Evolutionary conservation across 805 yeast genomes (phyloP).

Genomic region (Saitoella complicata): DNA sequence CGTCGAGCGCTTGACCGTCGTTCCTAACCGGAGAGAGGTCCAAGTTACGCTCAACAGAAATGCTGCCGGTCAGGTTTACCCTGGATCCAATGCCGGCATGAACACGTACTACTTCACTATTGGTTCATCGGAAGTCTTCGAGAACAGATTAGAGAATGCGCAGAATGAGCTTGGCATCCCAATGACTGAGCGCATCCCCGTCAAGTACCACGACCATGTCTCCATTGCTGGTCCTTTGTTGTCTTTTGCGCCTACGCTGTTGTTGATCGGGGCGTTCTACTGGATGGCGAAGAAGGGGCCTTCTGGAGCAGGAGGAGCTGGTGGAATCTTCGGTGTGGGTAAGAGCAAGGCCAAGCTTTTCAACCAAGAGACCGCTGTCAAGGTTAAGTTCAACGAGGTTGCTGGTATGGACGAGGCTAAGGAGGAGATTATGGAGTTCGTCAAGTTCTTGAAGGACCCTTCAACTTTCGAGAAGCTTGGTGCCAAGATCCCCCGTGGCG

Average conservation of each 20-base stretch:
- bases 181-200: slow-evolving; percentile 57
- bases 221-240: slow-evolving; percentile 44
- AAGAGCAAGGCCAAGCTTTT: slow-evolving; percentile 72
- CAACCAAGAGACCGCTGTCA: slow-evolving; percentile 81
- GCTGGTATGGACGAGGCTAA: slow-evolving; percentile 97
- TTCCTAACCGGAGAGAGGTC: slow-evolving; percentile 54
- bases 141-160: slow-evolving; percentile 56
- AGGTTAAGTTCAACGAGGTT: slow-evolving; percentile 79
- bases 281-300: slow-evolving; percentile 48
- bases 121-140: slow-evolving; percentile 82
- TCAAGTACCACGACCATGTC: slow-evolving; percentile 59
- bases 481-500: slow-evolving; percentile 97
- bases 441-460: slow-evolving; percentile 80
- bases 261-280: slow-evolving; percentile 76
- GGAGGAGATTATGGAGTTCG: slow-evolving; percentile 96
- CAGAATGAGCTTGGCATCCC: slow-evolving; percentile 55
- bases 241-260: slow-evolving; percentile 74
- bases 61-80: slow-evolving; percentile 36
- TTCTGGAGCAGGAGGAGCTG: slow-evolving; percentile 28
- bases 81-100: slow-evolving; percentile 20
- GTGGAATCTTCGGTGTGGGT: slow-evolving; percentile 66
- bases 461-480: slow-evolving; percentile 80
- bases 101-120: slow-evolving; percentile 46
- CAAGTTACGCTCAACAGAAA: slow-evolving; percentile 41
- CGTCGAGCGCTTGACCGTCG: slow-evolving; percentile 57